Evolutionary conservation across 768 basidiomycete genomes (phyloP).

Genomic region (Leccinum variicolor): DNA sequence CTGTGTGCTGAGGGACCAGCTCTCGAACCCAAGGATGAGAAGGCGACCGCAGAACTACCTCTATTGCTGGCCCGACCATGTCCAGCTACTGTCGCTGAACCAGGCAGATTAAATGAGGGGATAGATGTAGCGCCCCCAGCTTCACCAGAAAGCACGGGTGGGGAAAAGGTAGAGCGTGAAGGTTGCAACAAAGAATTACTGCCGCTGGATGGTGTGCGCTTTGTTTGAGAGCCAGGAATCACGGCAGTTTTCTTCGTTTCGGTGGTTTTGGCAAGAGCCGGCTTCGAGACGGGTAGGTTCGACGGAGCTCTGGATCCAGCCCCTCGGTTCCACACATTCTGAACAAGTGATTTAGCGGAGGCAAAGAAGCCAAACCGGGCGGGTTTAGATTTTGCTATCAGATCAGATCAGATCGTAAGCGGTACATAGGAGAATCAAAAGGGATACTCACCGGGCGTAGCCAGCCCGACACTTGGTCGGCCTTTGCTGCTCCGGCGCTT

Average conservation of each 20-base stretch:
- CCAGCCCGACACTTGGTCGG: constrained; percentile 38
- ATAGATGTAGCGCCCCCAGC: constrained; percentile 9
- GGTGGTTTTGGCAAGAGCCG: constrained; percentile 10
- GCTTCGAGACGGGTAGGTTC: constrained; percentile 28
- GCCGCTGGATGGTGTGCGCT: constrained; percentile 14
- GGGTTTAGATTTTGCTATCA: constrained; percentile 39
- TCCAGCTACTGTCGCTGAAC: constrained; percentile 18
- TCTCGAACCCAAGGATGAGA: constrained; percentile 40
- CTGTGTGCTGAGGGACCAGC: constrained; percentile 24
- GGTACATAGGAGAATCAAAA: background rate
- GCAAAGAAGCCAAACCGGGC: constrained; percentile 69
- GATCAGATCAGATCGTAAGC: constrained; percentile 20
- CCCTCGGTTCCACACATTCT: constrained; percentile 70
- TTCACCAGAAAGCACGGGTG: constrained; percentile 7
- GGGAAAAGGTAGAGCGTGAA: constrained; percentile 14
- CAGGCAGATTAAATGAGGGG: constrained; percentile 12
- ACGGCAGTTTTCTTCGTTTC: constrained; percentile 20
- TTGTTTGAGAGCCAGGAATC: constrained; percentile 21
- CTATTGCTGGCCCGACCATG: constrained; percentile 13
- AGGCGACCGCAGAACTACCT: constrained; percentile 19
- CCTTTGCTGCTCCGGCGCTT: constrained; percentile 68
- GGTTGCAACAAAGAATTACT: constrained; percentile 7
- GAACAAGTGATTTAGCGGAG: constrained; percentile 65
- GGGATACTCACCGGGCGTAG: constrained; percentile 38
- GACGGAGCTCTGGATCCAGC: constrained; percentile 29